Base-by-base conservation (phyloP, 1,284 basidiomycete genomes). In the Sparassis latifolia region DNA sequence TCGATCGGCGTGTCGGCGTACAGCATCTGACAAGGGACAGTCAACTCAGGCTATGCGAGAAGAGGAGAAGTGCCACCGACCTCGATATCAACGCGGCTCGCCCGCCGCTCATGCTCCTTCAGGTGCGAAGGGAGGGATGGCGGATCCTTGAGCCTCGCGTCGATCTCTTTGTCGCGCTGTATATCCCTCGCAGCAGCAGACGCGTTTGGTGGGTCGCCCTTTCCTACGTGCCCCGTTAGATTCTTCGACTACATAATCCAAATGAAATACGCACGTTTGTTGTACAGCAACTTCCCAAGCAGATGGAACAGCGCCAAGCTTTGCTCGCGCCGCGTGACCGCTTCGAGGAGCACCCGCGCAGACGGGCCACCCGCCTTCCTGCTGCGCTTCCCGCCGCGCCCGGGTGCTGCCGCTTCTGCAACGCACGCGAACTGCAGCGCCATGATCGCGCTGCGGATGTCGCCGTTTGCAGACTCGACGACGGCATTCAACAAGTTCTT, bases 381-480 rank as follows among this genome's bases (percentile, higher is more conserved):
- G 52, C 55, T 60, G 10, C 40, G n/a, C 53, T 43, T 1, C 58
- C 53, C 42, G 55, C 55, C 10, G 7, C 10, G 3, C 32, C 20
- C 30, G 52, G 44, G 4, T 39, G 41, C 29, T 33, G 43, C 12
- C n/a, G 12, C 31, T 10, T 51, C 48, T 5, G 51, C 47, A 0
- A 53, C 53, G 43, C 59, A 88, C 0, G 85, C 76, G 63, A 98
- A 92, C 62, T 99, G 92, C 3, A 98, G 74, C 0, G 88, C 84
- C 82, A 95, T 98, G 54, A 97, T 79, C 0, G 95, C 96, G 51
- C 89, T 91, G 39, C 96, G 76, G 20, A 99, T 88, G 63, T 99
- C 96, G 0, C 96, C 96, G 59, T 87, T 87, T 0, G 89, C 79
- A 0, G 88, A 82, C 42, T 86, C 80, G 2, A 93, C 80, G 48